These are phyloP conservation scores for Fennellomyces sp. DNA, from an alignment of 371 early-diverging fungal genomes.

Conservation along the genomic window DNA sequence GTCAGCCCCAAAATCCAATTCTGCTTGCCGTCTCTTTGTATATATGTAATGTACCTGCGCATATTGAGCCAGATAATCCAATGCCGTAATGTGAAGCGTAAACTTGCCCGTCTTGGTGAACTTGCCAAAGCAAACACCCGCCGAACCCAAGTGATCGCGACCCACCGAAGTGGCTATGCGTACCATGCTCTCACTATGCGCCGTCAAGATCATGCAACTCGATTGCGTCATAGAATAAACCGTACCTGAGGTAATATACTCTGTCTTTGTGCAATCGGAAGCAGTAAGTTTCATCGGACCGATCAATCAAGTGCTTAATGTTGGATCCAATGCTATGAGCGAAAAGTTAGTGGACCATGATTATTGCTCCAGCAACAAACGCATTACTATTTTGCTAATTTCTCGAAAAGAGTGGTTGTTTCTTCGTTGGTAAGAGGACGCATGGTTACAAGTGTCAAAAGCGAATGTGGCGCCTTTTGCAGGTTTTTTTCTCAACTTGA, in stretches of 20 bases:
- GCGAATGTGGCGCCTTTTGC: not conserved
- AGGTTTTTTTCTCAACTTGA: slow-evolving; percentile 3
- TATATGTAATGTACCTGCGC: slow-evolving; percentile 68
- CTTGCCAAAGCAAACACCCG: slow-evolving; percentile 98
- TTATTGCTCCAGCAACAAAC: not conserved
- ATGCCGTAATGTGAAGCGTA: slow-evolving; percentile 92
- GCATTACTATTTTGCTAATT: slow-evolving; percentile 93
- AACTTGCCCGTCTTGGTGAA: slow-evolving; percentile 98
- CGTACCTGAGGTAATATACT: slow-evolving; percentile 92
- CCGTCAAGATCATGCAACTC: not conserved
- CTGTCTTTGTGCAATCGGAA: slow-evolving; percentile 93
- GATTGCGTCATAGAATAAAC: not conserved
- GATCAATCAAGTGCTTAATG: slow-evolving; percentile 92
- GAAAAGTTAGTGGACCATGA: not conserved
- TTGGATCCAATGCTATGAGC: slow-evolving; percentile 86
- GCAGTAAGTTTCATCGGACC: slow-evolving; percentile 94
- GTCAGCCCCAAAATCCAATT: not conserved
- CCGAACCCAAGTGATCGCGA: slow-evolving; percentile 86
- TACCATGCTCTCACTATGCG: slow-evolving; percentile 85
- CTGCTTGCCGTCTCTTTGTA: not conserved
- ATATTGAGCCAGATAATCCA: slow-evolving; percentile 94
- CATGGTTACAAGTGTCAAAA: slow-evolving; percentile 57
- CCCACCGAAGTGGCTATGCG: slow-evolving; percentile 82
- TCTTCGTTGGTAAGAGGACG: slow-evolving; percentile 95
- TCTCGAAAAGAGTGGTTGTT: slow-evolving; percentile 94